These are phyloP conservation scores for Cutaneotrichosporon sp. DNA, from an alignment of 1,284 basidiomycete species.

Conservation along the genomic window DNA sequence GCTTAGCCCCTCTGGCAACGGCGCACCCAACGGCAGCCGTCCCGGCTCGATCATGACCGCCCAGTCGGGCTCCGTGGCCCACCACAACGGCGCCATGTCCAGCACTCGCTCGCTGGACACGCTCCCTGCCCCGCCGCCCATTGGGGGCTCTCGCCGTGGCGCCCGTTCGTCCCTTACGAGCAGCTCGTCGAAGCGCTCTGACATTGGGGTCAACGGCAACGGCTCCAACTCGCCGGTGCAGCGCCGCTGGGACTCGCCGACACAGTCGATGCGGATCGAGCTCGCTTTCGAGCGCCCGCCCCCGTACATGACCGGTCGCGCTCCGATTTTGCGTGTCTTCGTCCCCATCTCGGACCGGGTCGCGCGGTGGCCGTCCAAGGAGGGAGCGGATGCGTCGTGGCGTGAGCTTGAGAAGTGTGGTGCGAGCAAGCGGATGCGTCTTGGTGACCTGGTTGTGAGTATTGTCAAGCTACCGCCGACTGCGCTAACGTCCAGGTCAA, in stretches of 20 bases:
- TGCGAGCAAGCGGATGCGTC: constrained; percentile 41
- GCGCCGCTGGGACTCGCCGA: constrained; percentile 26
- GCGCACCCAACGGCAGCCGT: constrained; percentile 25
- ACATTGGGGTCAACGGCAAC: constrained; percentile 20
- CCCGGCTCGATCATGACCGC: constrained; percentile 51
- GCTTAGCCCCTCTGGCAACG: constrained; percentile 13
- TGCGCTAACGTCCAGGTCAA: constrained; percentile 34
- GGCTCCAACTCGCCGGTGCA: constrained; percentile 26
- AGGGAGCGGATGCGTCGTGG: constrained; percentile 45
- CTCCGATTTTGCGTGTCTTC: constrained; percentile 51
- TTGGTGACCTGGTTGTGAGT: constrained; percentile 52
- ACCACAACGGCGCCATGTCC: constrained; percentile 16
- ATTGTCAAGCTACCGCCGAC: not conserved
- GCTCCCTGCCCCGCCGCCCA: constrained; percentile 32
- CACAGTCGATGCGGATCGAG: constrained; percentile 30
- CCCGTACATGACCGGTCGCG: constrained; percentile 47
- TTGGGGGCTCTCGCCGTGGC: constrained; percentile 18
- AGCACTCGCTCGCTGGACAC: constrained; percentile 10
- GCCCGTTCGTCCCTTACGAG: constrained; percentile 36
- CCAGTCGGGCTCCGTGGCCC: constrained; percentile 31
- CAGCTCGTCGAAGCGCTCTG: constrained; percentile 30
- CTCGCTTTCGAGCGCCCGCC: constrained; percentile 51
- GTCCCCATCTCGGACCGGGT: constrained; percentile 47
- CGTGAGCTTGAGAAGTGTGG: constrained; percentile 53
- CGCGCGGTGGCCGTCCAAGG: constrained; percentile 49